Conservation (phyloP, 768 basidiomycete species). For the Hericium erinaceus region DNA sequence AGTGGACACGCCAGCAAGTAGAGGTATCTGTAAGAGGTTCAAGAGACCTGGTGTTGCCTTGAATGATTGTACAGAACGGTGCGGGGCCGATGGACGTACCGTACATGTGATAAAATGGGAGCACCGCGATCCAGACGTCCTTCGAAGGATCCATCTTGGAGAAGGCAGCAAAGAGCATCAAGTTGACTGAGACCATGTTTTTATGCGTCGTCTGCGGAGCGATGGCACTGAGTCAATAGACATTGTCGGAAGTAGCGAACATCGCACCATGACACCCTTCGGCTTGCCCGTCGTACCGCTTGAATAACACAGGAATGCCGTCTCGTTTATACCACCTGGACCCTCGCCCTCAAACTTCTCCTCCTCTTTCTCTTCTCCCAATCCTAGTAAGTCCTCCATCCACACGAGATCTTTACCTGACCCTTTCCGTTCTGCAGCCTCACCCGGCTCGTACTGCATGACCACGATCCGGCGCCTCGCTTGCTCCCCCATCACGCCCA, state of each 20-base stretch:
- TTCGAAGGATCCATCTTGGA: constrained; percentile 26
- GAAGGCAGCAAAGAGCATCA: constrained; percentile 39
- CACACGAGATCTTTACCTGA: constrained; percentile 23
- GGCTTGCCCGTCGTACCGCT: constrained; percentile 71
- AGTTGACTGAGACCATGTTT: constrained; percentile 54
- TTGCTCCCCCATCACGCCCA: constrained; percentile 36
- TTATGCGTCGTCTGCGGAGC: constrained; percentile 47
- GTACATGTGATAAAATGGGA: constrained; percentile 55
- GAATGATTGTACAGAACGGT: constrained; percentile 27
- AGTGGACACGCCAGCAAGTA: constrained; percentile 39
- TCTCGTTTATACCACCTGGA: constrained; percentile 40
- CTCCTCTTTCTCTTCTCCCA: constrained; percentile 41
- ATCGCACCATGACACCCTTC: constrained; percentile 50
- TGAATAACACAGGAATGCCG: constrained; percentile 54
- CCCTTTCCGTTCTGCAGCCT: constrained; percentile 11
- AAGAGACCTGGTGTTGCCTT: constrained; percentile 35
- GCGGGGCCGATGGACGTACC: constrained; percentile 25
- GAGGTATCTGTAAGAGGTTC: constrained; percentile 51
- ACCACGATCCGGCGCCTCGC: constrained; percentile 48
- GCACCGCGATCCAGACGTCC: constrained; percentile 51
- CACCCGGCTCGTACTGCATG: constrained; percentile 20
- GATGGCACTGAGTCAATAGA: neutral
- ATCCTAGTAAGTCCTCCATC: constrained; percentile 40
- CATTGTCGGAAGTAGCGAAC: neutral
- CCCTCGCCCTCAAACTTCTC: constrained; percentile 42